Evolutionary conservation across 805 yeast genomes (phyloP).

Genomic region (Sugiyamaella marilandica): DNA sequence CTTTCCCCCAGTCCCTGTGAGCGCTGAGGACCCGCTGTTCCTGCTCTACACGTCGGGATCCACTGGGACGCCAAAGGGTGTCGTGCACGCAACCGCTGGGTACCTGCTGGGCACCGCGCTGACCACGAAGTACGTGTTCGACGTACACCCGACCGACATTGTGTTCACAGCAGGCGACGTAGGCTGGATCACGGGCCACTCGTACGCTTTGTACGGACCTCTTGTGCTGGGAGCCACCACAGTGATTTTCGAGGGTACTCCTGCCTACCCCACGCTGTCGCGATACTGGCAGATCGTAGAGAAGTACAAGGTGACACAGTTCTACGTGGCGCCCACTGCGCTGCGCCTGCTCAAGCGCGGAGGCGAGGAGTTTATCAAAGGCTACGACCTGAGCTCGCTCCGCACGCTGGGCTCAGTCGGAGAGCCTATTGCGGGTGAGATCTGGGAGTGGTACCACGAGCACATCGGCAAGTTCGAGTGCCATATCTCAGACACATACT

Average conservation of each 20-base stretch:
- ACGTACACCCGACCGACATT: slow-evolving; percentile 81
- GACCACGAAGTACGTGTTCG: slow-evolving; percentile 90
- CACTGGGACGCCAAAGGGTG: slow-evolving; percentile 98
- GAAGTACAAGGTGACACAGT: slow-evolving; percentile 85
- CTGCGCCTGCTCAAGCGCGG: slow-evolving; percentile 85
- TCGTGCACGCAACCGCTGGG: slow-evolving; percentile 92
- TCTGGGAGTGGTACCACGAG: slow-evolving; percentile 98
- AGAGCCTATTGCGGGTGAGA: slow-evolving; percentile 96
- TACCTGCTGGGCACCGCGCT: slow-evolving; percentile 87
- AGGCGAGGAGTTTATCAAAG: slow-evolving; percentile 78
- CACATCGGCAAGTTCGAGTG: slow-evolving; percentile 85
- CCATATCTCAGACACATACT: slow-evolving; percentile 92
- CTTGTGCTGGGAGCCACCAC: slow-evolving; percentile 83
- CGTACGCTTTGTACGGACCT: slow-evolving; percentile 94
- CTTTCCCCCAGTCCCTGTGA: slow-evolving; percentile 80
- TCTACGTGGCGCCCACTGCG: slow-evolving; percentile 98
- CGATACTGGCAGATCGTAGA: slow-evolving; percentile 97
- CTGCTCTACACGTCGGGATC: slow-evolving; percentile 96
- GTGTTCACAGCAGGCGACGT: slow-evolving; percentile 97
- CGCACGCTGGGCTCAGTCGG: slow-evolving; percentile 96
- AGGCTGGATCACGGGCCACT: slow-evolving; percentile 99
- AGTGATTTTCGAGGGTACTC: slow-evolving; percentile 94
- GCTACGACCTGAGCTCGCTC: slow-evolving; percentile 77
- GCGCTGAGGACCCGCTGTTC: slow-evolving; percentile 92
- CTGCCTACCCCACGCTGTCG: slow-evolving; percentile 92